Evolutionary conservation across 768 basidiomycete species (phyloP), one percentile per base, ranked within the genome.

Genomic region (Russula foetens): DNA sequence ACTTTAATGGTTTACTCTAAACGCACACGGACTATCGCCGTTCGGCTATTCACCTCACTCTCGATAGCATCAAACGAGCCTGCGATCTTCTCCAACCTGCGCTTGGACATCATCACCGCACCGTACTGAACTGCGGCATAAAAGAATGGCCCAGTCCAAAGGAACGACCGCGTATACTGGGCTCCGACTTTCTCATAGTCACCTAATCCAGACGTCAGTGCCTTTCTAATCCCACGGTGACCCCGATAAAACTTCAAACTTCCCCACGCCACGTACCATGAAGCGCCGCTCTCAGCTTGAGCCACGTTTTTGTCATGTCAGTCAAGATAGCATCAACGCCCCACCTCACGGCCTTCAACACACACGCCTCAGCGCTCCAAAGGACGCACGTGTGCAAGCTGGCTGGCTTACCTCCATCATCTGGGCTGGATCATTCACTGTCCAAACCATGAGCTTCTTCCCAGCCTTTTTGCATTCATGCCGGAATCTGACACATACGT

Each of bases 391-490:
- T 52, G 44, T 45, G 21, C 26, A 11, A 47, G 19, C 23, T 39
- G 44, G 23, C 28, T 26, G 6, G 72, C 82, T 45, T 29, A 85
- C 90, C 83, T 93, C 90, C 81, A 91, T 88, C 91, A 93, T 92
- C 69, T 92, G 85, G 56, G 83, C 84, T 11, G 84, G 84, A 48
- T 86, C 80, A 69, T 99, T 99, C 28, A 98, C 96, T 0, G 97
- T 99, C 97, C 95, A 98, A 3, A 93, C 92, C 82, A 95, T 87
- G 58, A 98, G 67, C 66, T 80, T 79, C 80, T 97, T 97, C 21
- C 88, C 88, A 1, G 84, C 84, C 17, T 70, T 76, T 70, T 85
- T 84, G 75, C 92, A 94, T 66, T 94, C 88, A 48, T 77, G 73
- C 57, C 86, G 76, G 77, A 99, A 98, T 76, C 95, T 82, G 66